These are phyloP conservation scores for Hyphopichia khmerensis DNA, from an alignment of 1,139 yeast species.

Conservation along the genomic window DNA sequence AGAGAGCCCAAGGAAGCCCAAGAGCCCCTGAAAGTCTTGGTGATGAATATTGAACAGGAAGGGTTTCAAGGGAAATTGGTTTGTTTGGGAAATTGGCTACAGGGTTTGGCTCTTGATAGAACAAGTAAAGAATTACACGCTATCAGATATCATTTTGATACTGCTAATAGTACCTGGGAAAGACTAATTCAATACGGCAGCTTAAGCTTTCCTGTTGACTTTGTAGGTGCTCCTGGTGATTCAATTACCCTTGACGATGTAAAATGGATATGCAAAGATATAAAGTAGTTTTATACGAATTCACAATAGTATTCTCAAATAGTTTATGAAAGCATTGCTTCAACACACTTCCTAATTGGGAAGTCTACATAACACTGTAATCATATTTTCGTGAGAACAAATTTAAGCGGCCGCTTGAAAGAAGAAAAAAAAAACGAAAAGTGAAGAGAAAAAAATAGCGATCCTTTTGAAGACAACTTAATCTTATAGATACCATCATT, in stretches of 20 bases:
- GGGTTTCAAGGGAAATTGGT: conserved; percentile 44
- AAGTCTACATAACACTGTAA: not conserved
- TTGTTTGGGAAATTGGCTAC: conserved; percentile 53
- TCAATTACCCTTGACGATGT: conserved; percentile 9
- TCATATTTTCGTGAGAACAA: not conserved
- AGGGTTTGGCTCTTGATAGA: conserved; percentile 48
- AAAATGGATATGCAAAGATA: conserved; percentile 22
- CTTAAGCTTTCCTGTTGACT: conserved; percentile 23
- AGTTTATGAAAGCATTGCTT: no score
- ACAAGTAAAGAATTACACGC: conserved; percentile 23
- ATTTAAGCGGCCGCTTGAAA: not conserved
- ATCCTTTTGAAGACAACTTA: not conserved
- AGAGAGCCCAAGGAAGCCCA: conserved; percentile 16
- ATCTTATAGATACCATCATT: not conserved
- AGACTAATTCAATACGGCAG: conserved; percentile 27
- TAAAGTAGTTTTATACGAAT: not conserved
- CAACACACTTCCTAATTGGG: conserved; percentile 1
- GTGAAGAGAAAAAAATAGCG: not conserved
- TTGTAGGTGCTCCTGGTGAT: conserved; percentile 15
- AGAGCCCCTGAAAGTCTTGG: conserved; percentile 14
- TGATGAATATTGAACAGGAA: conserved; percentile 25
- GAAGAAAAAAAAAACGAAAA: not conserved
- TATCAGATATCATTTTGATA: conserved; percentile 21
- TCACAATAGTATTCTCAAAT: no score
- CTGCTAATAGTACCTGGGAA: conserved; percentile 19